Evolutionary conservation across 2,329 filamentous ascomycete genomes (phyloP).

Genomic region (Byssochlamys sp.): DNA sequence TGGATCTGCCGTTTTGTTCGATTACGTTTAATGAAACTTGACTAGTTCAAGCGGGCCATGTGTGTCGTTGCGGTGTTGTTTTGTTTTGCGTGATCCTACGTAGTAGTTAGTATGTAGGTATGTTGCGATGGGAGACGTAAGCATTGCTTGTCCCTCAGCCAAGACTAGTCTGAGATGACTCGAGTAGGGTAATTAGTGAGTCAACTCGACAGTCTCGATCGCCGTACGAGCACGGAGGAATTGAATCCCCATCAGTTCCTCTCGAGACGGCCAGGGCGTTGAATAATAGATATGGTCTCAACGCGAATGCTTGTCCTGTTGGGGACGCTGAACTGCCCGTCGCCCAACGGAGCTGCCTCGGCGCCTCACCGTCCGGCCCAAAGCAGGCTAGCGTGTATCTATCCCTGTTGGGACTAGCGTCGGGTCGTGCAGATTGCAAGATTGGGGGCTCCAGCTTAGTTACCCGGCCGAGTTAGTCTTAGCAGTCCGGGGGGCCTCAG

Average conservation of each 20-base stretch:
- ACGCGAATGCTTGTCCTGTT: conserved; percentile 4
- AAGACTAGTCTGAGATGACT: too few relatives aligned
- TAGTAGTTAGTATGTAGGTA: too few relatives aligned
- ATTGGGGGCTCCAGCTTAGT: not conserved
- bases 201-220: too few relatives aligned
- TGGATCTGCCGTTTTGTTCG: conserved; percentile 26
- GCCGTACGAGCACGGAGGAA: too few relatives aligned
- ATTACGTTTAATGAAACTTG: conserved; percentile 32
- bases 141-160: too few relatives aligned
- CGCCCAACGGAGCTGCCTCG: conserved; percentile 10
- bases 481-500: not conserved
- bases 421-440: too few relatives aligned
- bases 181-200: too few relatives aligned
- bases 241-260: too few relatives aligned
- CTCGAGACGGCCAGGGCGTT: too few relatives aligned
- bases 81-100: too few relatives aligned
- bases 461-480: not conserved
- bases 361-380: conserved; percentile 6
- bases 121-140: too few relatives aligned
- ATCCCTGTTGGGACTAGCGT: not conserved
- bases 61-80: too few relatives aligned
- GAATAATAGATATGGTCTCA: conserved; percentile 4
- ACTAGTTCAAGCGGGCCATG: conserved; percentile 21
- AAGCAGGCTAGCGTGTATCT: conserved; percentile 5
- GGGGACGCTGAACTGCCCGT: conserved; percentile 4